phyloP scores from a whole-genome alignment of 306 rosid species.

The Sesbania bispinosa region DNA sequence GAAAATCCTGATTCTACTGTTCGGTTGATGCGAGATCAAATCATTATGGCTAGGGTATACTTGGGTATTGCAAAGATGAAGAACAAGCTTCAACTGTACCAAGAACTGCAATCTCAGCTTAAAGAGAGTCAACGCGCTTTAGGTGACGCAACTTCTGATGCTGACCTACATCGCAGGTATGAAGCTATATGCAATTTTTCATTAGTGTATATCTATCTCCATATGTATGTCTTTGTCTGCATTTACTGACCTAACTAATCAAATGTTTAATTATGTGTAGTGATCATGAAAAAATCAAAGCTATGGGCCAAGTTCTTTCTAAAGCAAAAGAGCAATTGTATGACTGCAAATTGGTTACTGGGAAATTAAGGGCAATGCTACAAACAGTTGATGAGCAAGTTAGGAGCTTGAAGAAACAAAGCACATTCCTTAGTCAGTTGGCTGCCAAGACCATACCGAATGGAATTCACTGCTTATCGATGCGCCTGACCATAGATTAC shows the following conservation, averaged over 20 bases:
- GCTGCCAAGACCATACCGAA: conserved; percentile 93
- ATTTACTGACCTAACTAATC: neutral
- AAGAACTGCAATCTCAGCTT: conserved; percentile 50
- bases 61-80: conserved; percentile 79
- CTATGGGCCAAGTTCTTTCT: conserved; percentile 77
- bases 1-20: conserved; percentile 70
- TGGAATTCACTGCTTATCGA: conserved; percentile 88
- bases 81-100: conserved; percentile 47
- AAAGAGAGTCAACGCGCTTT: conserved; percentile 72
- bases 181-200: conserved; percentile 15
- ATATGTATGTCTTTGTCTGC: conserved; percentile 2
- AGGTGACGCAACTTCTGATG: conserved; percentile 79
- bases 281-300: conserved; percentile 66
- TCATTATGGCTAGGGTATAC: conserved; percentile 90
- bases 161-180: conserved; percentile 71
- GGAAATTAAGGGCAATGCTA: conserved; percentile 93
- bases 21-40: conserved; percentile 90
- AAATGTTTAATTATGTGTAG: conserved; percentile 42
- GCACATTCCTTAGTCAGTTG: conserved; percentile 88
- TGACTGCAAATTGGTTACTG: conserved; percentile 83
- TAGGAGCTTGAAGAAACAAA: conserved; percentile 83
- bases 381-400: conserved; percentile 89
- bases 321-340: conserved; percentile 76
- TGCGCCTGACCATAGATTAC: conserved; percentile 91
- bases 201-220: neutral